Percentiles rank a stretch among this genome's conserved stretches.
Conservation (phyloP, 2,329 filamentous ascomycete species). For the Aspergillus ruber region DNA sequence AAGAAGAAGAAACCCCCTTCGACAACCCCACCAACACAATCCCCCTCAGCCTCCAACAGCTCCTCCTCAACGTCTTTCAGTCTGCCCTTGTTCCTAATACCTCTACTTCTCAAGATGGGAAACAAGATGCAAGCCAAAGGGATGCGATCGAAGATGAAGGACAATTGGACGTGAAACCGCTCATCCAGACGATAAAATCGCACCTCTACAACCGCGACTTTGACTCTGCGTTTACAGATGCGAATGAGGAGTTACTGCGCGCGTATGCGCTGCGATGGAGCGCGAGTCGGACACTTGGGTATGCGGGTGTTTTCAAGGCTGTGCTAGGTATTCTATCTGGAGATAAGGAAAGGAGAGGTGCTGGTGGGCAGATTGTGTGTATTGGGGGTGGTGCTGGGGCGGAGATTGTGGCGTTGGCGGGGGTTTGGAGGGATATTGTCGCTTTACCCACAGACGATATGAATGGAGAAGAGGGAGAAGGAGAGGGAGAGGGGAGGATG, state of each 20-base stretch:
- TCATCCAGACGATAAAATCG: slow-evolving; percentile 76
- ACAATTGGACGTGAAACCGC: slow-evolving; percentile 35
- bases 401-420: slow-evolving; percentile 60
- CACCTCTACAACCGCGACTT: slow-evolving; percentile 86
- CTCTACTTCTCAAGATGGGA: slow-evolving; percentile 26
- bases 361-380: slow-evolving; percentile 40
- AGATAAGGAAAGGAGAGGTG: background rate
- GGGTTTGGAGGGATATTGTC: slow-evolving; percentile 40
- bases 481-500: background rate
- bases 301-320: slow-evolving; percentile 54
- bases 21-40: slow-evolving; percentile 28
- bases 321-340: slow-evolving; percentile 17
- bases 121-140: background rate
- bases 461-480: slow-evolving; percentile 6
- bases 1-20: background rate
- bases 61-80: slow-evolving; percentile 66
- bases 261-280: slow-evolving; percentile 91
- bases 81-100: slow-evolving; percentile 54
- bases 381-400: slow-evolving; percentile 61
- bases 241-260: slow-evolving; percentile 61
- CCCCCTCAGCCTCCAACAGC: slow-evolving; percentile 56
- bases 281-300: slow-evolving; percentile 75
- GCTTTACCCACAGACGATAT: background rate
- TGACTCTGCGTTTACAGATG: slow-evolving; percentile 61
- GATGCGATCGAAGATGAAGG: background rate